Evolutionary conservation across 2,329 filamentous ascomycete species (phyloP).

Genomic region (Pseudogymnoascus sp.): DNA sequence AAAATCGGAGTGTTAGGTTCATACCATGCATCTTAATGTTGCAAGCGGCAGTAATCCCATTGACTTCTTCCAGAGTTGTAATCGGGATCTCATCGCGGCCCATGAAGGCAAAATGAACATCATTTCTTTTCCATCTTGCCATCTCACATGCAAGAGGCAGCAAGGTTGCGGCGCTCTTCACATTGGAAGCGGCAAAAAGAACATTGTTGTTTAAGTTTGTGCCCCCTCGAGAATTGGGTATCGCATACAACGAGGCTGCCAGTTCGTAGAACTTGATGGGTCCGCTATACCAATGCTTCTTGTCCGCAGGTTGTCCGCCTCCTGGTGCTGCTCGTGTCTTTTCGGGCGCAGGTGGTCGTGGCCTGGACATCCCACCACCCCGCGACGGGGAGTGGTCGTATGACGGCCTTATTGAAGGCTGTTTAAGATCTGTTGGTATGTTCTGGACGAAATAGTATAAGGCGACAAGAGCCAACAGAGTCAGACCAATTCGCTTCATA

Average conservation of each 20-base stretch:
- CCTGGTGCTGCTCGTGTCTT: slow-evolving; percentile 8
- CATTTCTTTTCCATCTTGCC: slow-evolving; percentile 59
- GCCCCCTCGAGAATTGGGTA: slow-evolving; percentile 46
- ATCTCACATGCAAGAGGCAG: slow-evolving; percentile 84
- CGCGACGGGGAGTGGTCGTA: slow-evolving; percentile 23
- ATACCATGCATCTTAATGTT: slow-evolving; percentile 52
- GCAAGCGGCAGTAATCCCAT: slow-evolving; percentile 68
- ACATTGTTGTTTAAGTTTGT: slow-evolving; percentile 58
- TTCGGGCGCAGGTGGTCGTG: slow-evolving; percentile 10
- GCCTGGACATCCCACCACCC: neutral
- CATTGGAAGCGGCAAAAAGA: slow-evolving; percentile 69
- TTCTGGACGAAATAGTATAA: slow-evolving; percentile 60
- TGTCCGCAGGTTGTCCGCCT: slow-evolving; percentile 19
- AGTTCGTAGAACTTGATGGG: slow-evolving; percentile 63
- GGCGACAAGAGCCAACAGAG: slow-evolving; percentile 39
- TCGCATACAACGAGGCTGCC: slow-evolving; percentile 53
- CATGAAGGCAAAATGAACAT: slow-evolving; percentile 76
- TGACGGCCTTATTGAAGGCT: slow-evolving; percentile 23
- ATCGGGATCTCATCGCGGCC: slow-evolving; percentile 64
- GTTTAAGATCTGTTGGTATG: slow-evolving; percentile 45
- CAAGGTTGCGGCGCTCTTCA: slow-evolving; percentile 65
- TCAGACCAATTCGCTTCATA: slow-evolving; percentile 45
- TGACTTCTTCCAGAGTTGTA: slow-evolving; percentile 64
- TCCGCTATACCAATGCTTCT: slow-evolving; percentile 55
- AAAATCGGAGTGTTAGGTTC: slow-evolving; percentile 23